Evolutionary conservation across 805 yeast species (phyloP).

Genomic region (Blastobotrys terrestris): DNA sequence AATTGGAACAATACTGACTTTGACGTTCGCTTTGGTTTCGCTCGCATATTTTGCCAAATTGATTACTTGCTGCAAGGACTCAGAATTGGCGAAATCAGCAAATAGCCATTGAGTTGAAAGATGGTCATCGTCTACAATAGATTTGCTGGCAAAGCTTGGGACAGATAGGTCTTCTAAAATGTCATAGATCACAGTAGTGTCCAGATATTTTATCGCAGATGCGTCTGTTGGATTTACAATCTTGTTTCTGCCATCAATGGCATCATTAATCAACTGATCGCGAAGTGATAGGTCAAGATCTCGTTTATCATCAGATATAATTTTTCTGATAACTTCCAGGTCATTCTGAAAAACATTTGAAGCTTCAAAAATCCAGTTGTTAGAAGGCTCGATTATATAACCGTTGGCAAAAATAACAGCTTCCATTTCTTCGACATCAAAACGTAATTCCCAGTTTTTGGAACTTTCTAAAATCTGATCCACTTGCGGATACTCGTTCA

Average conservation of each 20-base stretch:
- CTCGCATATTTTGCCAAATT: constrained; percentile 29
- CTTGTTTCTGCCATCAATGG: constrained; percentile 42
- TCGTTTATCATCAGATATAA: constrained; percentile 26
- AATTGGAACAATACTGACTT: constrained; percentile 10
- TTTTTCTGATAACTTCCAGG: constrained; percentile 26
- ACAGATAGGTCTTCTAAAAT: not conserved
- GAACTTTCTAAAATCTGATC: constrained; percentile 5
- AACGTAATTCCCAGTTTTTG: constrained; percentile 27
- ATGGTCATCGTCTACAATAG: not conserved
- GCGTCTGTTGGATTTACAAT: constrained; percentile 45
- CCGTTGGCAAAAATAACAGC: constrained; percentile 71
- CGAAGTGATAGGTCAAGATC: constrained; percentile 22
- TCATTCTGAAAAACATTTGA: constrained; percentile 42
- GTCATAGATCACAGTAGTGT: constrained; percentile 10
- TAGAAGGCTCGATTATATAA: constrained; percentile 13
- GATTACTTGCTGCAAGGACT: constrained; percentile 40
- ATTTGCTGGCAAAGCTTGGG: not conserved
- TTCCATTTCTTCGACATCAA: constrained; percentile 37
- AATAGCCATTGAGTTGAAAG: constrained; percentile 42
- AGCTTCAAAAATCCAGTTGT: constrained; percentile 15
- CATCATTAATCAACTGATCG: constrained; percentile 38
- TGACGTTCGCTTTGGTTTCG: constrained; percentile 3
- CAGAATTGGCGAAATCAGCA: constrained; percentile 45
- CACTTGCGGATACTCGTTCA: not conserved
- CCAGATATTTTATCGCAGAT: constrained; percentile 28